Evolutionary conservation across 176 grass and related monocot species (phyloP).

Genomic region (Bonia amplexicaulis): DNA sequence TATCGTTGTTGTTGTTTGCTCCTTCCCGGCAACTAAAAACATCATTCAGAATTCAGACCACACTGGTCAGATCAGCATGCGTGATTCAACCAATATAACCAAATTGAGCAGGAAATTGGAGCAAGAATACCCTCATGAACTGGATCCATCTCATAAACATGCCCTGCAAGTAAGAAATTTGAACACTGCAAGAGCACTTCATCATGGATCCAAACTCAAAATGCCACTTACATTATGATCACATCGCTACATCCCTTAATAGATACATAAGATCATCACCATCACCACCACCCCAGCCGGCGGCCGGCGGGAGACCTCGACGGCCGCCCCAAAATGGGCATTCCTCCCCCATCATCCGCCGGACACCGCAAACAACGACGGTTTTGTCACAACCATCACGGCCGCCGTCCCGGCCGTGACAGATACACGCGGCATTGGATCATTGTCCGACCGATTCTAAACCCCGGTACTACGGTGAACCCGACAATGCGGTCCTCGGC

Average conservation of each 20-base stretch:
- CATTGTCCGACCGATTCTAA: constrained; percentile 66
- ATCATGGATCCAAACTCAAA: constrained; percentile 31
- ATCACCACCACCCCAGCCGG: not conserved
- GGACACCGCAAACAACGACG: not conserved
- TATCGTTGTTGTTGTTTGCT: not conserved
- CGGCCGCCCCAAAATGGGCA: constrained; percentile 56
- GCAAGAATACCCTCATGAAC: not conserved
- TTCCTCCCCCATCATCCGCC: constrained; percentile 36
- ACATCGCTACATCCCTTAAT: constrained; percentile 45
- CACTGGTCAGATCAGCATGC: not conserved
- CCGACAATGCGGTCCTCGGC: constrained; percentile 43
- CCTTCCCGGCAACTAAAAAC: not conserved
- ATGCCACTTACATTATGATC: constrained; percentile 46
- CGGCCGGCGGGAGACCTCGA: constrained; percentile 37
- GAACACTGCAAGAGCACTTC: not conserved
- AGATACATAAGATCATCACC: constrained; percentile 36
- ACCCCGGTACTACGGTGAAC: constrained; percentile 87
- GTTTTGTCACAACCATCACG: constrained; percentile 6
- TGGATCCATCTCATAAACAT: not conserved
- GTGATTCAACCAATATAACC: no score
- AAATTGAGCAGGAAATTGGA: not conserved
- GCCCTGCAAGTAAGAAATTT: not conserved
- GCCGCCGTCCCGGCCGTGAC: constrained; percentile 27
- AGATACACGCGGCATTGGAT: constrained; percentile 89
- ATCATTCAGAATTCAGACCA: not conserved